Evolutionary conservation across 2,329 filamentous ascomycete species (phyloP).

Genomic region (Penicillium griseofulvum): DNA sequence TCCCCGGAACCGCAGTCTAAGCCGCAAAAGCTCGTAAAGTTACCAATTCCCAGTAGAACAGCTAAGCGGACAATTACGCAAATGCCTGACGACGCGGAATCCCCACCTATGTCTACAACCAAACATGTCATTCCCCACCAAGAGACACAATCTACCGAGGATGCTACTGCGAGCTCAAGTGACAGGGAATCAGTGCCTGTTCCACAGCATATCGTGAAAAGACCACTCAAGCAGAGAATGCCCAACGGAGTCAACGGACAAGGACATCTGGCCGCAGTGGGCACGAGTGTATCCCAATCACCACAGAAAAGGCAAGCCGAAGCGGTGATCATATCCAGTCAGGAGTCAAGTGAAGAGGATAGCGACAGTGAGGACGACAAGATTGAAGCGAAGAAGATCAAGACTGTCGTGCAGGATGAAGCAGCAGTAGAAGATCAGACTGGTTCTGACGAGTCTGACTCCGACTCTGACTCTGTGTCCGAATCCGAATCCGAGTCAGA

Average conservation of each 20-base stretch:
- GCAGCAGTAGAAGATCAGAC: not conserved
- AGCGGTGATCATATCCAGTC: not conserved
- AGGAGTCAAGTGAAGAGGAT: not conserved
- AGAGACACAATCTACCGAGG: not conserved
- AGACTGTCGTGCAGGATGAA: not conserved
- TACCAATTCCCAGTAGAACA: not conserved
- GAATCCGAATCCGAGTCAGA: not conserved
- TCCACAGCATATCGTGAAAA: not conserved
- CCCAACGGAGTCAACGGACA: not conserved
- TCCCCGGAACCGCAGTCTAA: not conserved
- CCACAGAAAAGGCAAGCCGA: not conserved
- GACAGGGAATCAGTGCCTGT: not conserved
- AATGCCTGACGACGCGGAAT: constrained; percentile 1
- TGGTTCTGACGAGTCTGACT: not conserved
- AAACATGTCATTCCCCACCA: not conserved
- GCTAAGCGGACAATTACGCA: constrained; percentile 5
- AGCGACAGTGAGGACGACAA: not conserved
- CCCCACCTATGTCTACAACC: not conserved
- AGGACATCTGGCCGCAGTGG: not conserved
- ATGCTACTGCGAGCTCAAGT: not conserved
- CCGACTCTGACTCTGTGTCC: not conserved
- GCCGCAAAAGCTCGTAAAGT: not conserved
- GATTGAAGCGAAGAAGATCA: not conserved
- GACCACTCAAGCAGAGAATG: not conserved
- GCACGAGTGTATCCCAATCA: not conserved